These are phyloP conservation scores for Isatis tinctoria DNA, from an alignment of 345 rosid genomes.

Conservation along the genomic window DNA sequence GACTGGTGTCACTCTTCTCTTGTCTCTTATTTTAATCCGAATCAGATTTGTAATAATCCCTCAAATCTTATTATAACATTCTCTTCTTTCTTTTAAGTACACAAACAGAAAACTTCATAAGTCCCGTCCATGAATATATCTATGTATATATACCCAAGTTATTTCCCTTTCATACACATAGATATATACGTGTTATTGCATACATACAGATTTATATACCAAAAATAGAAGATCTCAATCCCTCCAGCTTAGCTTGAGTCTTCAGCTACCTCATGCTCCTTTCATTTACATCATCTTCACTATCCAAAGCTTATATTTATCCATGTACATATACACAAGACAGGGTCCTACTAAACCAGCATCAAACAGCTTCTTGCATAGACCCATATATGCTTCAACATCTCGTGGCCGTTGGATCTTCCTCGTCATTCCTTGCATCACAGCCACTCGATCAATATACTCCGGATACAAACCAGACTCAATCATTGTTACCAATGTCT, in stretches of 20 bases:
- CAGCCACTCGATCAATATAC: constrained; percentile 80
- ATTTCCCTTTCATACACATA: neutral
- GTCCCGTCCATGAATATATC: neutral
- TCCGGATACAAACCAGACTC: constrained; percentile 76
- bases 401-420: constrained; percentile 58
- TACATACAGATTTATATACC: constrained; percentile 10
- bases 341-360: constrained; percentile 69
- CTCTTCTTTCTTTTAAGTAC: no score
- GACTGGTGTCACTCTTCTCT: no score
- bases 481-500: constrained; percentile 59
- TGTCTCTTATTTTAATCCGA: no score
- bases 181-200: neutral
- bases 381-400: constrained; percentile 54
- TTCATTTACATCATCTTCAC: constrained; percentile 57
- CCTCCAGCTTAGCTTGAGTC: constrained; percentile 13
- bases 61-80: no score
- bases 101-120: no score
- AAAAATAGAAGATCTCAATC: neutral
- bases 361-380: constrained; percentile 65
- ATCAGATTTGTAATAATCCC: no score
- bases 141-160: neutral
- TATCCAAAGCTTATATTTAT: constrained; percentile 76
- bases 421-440: constrained; percentile 79
- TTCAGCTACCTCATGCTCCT: neutral
- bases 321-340: constrained; percentile 69